Percentiles rank a stretch among this genome's conserved stretches.
These are phyloP conservation scores for Schwanniomyces vanrijiae DNA, from an alignment of 805 yeast genomes.

Conservation along the genomic window DNA sequence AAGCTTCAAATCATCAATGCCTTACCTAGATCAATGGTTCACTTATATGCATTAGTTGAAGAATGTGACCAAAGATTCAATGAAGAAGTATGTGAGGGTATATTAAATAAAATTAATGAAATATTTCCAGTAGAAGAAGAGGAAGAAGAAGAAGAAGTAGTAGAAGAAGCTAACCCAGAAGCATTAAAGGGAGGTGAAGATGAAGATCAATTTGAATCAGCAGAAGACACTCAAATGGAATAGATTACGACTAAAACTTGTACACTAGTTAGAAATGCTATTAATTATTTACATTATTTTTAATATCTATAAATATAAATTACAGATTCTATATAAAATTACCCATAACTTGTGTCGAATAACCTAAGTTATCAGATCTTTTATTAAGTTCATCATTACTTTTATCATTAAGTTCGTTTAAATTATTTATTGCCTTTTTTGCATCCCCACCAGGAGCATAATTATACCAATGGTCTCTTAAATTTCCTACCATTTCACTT, in stretches of 20 bases:
- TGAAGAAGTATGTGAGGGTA: slow-evolving; percentile 61
- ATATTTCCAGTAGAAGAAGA: slow-evolving; percentile 49
- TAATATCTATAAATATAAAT: slow-evolving; percentile 1
- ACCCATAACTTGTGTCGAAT: slow-evolving; percentile 18
- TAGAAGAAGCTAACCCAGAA: slow-evolving; percentile 26
- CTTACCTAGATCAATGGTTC: slow-evolving; percentile 78
- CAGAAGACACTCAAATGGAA: slow-evolving; percentile 4
- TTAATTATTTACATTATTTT: neutral
- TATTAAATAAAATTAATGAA: slow-evolving; percentile 56
- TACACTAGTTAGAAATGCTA: neutral
- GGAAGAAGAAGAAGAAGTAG: slow-evolving; percentile 24
- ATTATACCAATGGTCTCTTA: slow-evolving; percentile 37
- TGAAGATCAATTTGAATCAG: slow-evolving; percentile 13
- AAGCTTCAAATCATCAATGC: slow-evolving; percentile 79
- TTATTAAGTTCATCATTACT: slow-evolving; percentile 4
- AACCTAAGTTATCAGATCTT: slow-evolving; percentile 12
- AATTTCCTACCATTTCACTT: slow-evolving; percentile 54
- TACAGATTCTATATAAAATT: slow-evolving; percentile 15
- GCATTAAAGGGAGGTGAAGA: slow-evolving; percentile 14
- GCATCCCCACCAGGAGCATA: slow-evolving; percentile 4
- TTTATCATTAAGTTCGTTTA: neutral
- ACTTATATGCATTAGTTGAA: slow-evolving; percentile 76
- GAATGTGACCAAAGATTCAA: slow-evolving; percentile 86
- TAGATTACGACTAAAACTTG: neutral
- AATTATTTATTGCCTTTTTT: neutral